Evolutionary conservation across 192 early-diverging fungal genomes (phyloP).

Genomic region (Spinellus fusiger): DNA sequence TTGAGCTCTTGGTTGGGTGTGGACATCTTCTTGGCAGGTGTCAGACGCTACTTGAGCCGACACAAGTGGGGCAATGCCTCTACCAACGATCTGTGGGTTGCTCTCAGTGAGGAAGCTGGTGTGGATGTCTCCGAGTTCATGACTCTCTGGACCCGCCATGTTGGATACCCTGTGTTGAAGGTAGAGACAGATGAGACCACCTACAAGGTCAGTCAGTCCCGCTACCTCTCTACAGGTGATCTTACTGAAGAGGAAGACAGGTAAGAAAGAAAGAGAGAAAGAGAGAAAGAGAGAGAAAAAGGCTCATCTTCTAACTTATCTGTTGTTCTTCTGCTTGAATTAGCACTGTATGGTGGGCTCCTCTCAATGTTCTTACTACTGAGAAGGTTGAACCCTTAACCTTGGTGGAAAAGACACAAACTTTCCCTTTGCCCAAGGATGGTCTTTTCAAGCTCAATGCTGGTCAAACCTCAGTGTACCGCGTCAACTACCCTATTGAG

Average conservation of each 20-base stretch:
- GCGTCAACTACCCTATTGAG: conserved; percentile 67
- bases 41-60: conserved; percentile 72
- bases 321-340: not conserved
- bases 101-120: conserved; percentile 72
- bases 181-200: conserved; percentile 54
- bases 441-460: conserved; percentile 84
- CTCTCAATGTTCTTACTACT: conserved; percentile 55
- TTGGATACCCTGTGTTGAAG: conserved; percentile 83
- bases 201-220: conserved; percentile 68
- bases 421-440: conserved; percentile 32
- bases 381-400: conserved; percentile 25
- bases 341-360: conserved; percentile 85
- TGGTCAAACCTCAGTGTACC: conserved; percentile 75
- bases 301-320: not conserved
- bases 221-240: conserved; percentile 84
- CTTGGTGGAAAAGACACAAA: conserved; percentile 31
- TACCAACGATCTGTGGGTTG: conserved; percentile 85
- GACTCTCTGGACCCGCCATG: conserved; percentile 80
- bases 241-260: conserved; percentile 69
- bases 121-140: conserved; percentile 79
- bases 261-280: too few relatives aligned
- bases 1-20: conserved; percentile 68
- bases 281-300: not conserved
- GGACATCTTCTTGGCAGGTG: conserved; percentile 64
- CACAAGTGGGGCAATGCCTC: conserved; percentile 83